phyloP scores from a whole-genome alignment of 2,329 filamentous ascomycete genomes.

The Fusarium proliferatum region DNA sequence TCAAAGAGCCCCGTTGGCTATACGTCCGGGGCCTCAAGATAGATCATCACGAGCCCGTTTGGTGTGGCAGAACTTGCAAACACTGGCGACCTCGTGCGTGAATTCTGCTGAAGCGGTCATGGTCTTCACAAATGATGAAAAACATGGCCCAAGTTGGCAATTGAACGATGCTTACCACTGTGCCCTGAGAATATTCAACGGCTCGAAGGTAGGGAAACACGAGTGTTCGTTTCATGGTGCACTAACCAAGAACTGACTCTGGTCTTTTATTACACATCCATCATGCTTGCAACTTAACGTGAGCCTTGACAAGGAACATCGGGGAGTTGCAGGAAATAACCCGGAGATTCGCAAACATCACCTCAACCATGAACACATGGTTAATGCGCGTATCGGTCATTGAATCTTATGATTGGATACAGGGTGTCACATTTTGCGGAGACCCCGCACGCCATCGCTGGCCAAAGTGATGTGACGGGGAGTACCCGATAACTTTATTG shows the following conservation, averaged over 20 bases:
- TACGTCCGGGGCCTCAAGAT: too few relatives aligned
- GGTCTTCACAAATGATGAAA: not conserved
- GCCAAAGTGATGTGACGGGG: slow-evolving; percentile 35
- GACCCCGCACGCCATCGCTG: slow-evolving; percentile 43
- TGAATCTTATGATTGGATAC: slow-evolving; percentile 14
- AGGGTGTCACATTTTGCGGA: slow-evolving; percentile 23
- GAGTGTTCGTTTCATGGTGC: not conserved
- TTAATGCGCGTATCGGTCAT: slow-evolving; percentile 32
- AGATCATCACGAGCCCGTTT: not conserved
- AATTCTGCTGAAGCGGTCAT: not conserved
- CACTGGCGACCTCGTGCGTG: too few relatives aligned
- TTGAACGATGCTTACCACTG: not conserved
- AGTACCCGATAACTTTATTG: slow-evolving; percentile 36
- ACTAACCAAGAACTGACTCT: not conserved
- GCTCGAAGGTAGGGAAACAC: too few relatives aligned
- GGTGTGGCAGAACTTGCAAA: not conserved
- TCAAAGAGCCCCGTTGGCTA: not conserved
- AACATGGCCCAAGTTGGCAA: not conserved
- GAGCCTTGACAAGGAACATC: not conserved
- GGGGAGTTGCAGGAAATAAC: slow-evolving; percentile 33
- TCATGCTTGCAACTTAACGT: not conserved
- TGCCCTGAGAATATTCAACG: not conserved
- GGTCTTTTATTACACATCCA: not conserved
- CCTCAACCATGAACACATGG: slow-evolving; percentile 3
- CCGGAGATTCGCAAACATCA: slow-evolving; percentile 8